A percentile compares a stretch with the other conserved stretches of the same genome.
Conservation (phyloP, 2,329 filamentous ascomycete species). For the Beauveria medogensis region DNA sequence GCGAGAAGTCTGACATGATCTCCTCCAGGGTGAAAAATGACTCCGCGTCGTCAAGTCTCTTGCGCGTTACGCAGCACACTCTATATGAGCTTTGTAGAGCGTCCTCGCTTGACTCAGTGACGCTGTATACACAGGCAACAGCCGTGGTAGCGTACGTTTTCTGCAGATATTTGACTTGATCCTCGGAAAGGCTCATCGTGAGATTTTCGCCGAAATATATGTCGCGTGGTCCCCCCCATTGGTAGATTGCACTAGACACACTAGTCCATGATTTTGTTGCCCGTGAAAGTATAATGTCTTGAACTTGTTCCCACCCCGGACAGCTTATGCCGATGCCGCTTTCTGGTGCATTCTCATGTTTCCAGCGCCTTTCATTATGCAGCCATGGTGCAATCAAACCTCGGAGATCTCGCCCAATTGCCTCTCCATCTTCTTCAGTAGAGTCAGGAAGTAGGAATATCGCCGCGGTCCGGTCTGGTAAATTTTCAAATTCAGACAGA, state of each 20-base stretch:
- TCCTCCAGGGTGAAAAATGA: constrained; percentile 43
- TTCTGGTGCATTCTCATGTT: constrained; percentile 12
- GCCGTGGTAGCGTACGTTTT: constrained; percentile 24
- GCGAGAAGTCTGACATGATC: constrained; percentile 36
- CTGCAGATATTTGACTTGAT: background rate
- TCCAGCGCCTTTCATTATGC: constrained; percentile 55
- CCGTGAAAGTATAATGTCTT: constrained; percentile 57
- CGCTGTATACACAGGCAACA: constrained; percentile 8
- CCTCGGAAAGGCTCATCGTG: constrained; percentile 49
- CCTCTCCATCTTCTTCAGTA: constrained; percentile 30
- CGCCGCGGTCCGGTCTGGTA: constrained; percentile 52
- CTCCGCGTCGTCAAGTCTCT: constrained; percentile 49
- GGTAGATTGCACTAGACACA: constrained; percentile 55
- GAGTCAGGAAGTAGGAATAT: constrained; percentile 54
- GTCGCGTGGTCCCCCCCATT: constrained; percentile 68
- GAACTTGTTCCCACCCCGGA: constrained; percentile 60
- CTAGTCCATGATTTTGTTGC: constrained; percentile 53
- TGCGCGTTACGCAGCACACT: constrained; percentile 4
- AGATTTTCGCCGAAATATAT: constrained; percentile 57
- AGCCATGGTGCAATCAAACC: constrained; percentile 68
- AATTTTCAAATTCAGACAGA: constrained; percentile 54
- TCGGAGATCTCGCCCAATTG: constrained; percentile 56
- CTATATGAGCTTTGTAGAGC: constrained; percentile 9
- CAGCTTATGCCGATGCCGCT: constrained; percentile 29
- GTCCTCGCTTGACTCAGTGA: background rate